phyloP scores from a whole-genome alignment of 2,329 filamentous ascomycete species.

The Aureobasidium mangrovei region DNA sequence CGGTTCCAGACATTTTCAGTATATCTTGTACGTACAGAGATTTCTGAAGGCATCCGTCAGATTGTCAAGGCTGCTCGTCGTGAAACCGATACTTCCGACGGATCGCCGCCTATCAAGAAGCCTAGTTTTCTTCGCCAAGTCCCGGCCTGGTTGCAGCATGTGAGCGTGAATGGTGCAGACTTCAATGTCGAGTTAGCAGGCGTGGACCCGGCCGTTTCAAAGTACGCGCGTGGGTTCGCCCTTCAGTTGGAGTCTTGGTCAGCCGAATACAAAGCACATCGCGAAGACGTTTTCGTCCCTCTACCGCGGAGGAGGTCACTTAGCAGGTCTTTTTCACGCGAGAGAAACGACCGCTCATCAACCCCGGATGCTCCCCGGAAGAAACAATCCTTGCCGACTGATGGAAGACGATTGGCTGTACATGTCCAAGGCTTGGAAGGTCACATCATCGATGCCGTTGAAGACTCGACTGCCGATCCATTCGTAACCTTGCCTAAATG shows the following conservation, averaged over 20 bases:
- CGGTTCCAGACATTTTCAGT: slow-evolving; percentile 79
- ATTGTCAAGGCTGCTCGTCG: slow-evolving; percentile 77
- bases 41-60: slow-evolving; percentile 83
- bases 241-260: slow-evolving; percentile 82
- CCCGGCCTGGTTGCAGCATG: slow-evolving; percentile 76
- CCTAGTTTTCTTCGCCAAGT: slow-evolving; percentile 67
- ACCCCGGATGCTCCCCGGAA: slow-evolving; percentile 33
- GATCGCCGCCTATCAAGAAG: slow-evolving; percentile 31
- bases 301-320: slow-evolving; percentile 57
- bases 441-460: slow-evolving; percentile 79
- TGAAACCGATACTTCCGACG: slow-evolving; percentile 48
- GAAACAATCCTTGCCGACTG: slow-evolving; percentile 35
- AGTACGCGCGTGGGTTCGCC: slow-evolving; percentile 71
- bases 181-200: slow-evolving; percentile 88
- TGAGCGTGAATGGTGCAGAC: slow-evolving; percentile 77
- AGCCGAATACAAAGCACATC: slow-evolving; percentile 76
- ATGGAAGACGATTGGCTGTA: slow-evolving; percentile 73
- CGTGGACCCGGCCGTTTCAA: slow-evolving; percentile 72
- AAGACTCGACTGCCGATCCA: slow-evolving; percentile 74
- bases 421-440: slow-evolving; percentile 79
- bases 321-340: slow-evolving; percentile 35
- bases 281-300: slow-evolving; percentile 51
- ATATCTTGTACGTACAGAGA: slow-evolving; percentile 84
- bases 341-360: slow-evolving; percentile 40
- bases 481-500: slow-evolving; percentile 81